Base-by-base conservation (phyloP, 352 stramenopile genomes). In the Phytophthora gonapodyides region DNA sequence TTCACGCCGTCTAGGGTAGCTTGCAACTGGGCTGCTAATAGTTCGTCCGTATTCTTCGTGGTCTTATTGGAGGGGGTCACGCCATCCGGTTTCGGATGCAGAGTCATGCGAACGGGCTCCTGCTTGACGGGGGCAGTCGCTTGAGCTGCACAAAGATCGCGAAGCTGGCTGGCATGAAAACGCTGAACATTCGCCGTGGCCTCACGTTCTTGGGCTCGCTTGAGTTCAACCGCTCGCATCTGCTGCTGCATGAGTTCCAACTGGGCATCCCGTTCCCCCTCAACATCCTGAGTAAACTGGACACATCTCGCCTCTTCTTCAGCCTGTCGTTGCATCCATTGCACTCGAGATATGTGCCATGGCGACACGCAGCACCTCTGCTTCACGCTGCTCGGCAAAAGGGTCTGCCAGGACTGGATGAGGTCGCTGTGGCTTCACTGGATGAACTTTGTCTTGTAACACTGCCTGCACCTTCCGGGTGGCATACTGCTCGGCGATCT, bases 1-100 rank as follows among this genome's bases (percentile, higher is more conserved):
- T 46, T 46, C 8, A 46, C 17, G 6, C 13, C 16, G 11, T 46
- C n/a, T 1, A 46, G 2, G 0, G 40, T 46, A 11, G n/a, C 40
- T 30, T 46, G 40, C 40, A 46, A 15, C 13, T 46, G 40, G 5
- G 40, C 40, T 31, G 40, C 40, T 17, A 46, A 17, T 15, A 46
- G 17, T n/a, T n/a, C 40, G 17, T 46, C 9, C 1, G 15, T 8
- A 15, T 33, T 27, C 17, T 31, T 31, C 3, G 27, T 31, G 27
- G n/a, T n/a, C n/a, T n/a, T n/a, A n/a, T n/a, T n/a, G n/a, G n/a
- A n/a, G n/a, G n/a, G n/a, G n/a, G n/a, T n/a, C n/a, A n/a, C n/a
- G n/a, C n/a, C n/a, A n/a, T n/a, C n/a, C n/a, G n/a, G n/a, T n/a
- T n/a, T n/a, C n/a, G n/a, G n/a, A n/a, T n/a, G n/a, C 27, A 31